phyloP scores from a whole-genome alignment of 768 basidiomycete species.

The Steccherinum ochraceum region DNA sequence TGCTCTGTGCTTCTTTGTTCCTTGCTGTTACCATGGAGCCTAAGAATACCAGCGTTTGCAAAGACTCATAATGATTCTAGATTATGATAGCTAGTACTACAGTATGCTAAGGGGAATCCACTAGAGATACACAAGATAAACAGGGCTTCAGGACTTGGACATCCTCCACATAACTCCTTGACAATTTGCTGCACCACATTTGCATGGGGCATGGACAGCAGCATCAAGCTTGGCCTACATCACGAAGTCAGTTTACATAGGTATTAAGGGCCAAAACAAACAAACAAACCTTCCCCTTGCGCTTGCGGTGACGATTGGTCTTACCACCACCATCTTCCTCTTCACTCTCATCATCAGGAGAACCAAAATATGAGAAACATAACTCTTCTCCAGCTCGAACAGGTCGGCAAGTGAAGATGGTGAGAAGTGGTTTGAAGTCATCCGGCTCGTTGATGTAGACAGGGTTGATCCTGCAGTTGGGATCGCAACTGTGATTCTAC shows the following conservation, averaged over 20 bases:
- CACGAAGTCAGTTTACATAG: conserved; percentile 1
- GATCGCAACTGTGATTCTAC: conserved; percentile 90
- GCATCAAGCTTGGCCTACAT: conserved; percentile 17
- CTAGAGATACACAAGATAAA: no score
- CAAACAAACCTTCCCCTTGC: no score
- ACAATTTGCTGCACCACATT: conserved; percentile 48
- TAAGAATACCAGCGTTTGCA: no score
- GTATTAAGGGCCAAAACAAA: neutral
- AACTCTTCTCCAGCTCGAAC: conserved; percentile 65
- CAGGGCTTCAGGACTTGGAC: no score
- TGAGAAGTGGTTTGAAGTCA: conserved; percentile 59
- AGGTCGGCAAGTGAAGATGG: conserved; percentile 60
- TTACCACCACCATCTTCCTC: conserved; percentile 1
- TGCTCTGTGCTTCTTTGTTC: no score
- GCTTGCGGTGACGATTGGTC: no score
- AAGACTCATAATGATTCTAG: no score
- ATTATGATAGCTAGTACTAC: no score
- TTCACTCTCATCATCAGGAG: conserved; percentile 26
- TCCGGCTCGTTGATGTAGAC: conserved; percentile 78
- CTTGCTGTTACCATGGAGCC: no score
- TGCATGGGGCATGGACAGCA: conserved; percentile 42
- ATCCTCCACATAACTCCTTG: conserved; percentile 33
- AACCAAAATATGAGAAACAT: conserved; percentile 69
- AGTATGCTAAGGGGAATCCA: no score
- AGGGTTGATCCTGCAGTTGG: conserved; percentile 68